phyloP scores from a whole-genome alignment of 805 yeast species.

The Kodamaea laetipori region DNA sequence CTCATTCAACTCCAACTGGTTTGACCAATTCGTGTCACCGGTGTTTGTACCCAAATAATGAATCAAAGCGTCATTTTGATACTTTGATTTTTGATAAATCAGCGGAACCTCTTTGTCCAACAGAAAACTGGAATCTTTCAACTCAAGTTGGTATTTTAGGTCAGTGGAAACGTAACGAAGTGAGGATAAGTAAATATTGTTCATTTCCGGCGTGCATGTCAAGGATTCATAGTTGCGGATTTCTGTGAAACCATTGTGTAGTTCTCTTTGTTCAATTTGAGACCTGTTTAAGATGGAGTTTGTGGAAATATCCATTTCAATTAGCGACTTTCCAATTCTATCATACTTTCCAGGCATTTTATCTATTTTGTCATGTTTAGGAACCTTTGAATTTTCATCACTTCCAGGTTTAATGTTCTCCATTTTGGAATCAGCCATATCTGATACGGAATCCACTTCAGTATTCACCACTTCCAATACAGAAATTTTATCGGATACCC shows the following conservation, averaged over 20 bases:
- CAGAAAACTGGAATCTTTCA: conserved; percentile 27
- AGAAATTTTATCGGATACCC: too few relatives aligned
- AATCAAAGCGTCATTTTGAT: background rate
- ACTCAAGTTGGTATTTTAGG: conserved; percentile 50
- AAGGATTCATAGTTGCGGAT: conserved; percentile 18
- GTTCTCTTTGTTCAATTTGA: conserved; percentile 42
- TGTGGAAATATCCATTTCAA: conserved; percentile 74
- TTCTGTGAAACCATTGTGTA: conserved; percentile 55
- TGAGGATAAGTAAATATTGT: conserved; percentile 46
- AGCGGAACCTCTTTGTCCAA: conserved; percentile 10
- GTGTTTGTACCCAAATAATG: conserved; percentile 20
- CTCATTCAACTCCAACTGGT: conserved; percentile 30
- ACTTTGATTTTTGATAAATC: conserved; percentile 12
- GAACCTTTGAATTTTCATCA: too few relatives aligned
- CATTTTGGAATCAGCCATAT: too few relatives aligned
- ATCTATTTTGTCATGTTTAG: background rate
- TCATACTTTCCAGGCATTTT: conserved; percentile 30
- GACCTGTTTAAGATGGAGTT: conserved; percentile 60
- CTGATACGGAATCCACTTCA: too few relatives aligned
- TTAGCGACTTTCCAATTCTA: conserved; percentile 60
- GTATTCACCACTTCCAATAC: too few relatives aligned
- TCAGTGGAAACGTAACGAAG: conserved; percentile 60
- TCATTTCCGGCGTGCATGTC: conserved; percentile 1
- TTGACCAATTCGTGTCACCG: conserved; percentile 33
- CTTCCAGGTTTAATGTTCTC: too few relatives aligned